Evolutionary conservation across 2,329 filamentous ascomycete species (phyloP).

Genomic region (Alternaria arborescens): DNA sequence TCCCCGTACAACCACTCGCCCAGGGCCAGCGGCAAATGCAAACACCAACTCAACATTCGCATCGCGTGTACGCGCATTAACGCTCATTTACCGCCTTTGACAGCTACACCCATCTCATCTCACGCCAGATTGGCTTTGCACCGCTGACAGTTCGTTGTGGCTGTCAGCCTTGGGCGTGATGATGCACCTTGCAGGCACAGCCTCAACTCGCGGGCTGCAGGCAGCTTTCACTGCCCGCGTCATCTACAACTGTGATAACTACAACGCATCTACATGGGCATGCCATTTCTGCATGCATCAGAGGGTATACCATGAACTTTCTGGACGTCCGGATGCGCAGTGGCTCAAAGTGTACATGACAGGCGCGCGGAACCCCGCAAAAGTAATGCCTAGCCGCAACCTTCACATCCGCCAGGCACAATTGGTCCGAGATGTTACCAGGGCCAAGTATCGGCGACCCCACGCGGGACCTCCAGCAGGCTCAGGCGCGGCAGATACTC

Average conservation of each 20-base stretch:
- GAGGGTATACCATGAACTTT: neutral
- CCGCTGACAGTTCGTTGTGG: neutral
- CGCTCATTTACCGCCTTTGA: slow-evolving; percentile 1
- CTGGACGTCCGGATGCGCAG: neutral
- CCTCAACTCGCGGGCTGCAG: neutral
- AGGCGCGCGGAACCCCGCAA: slow-evolving; percentile 4
- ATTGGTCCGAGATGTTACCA: slow-evolving; percentile 2
- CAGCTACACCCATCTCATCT: neutral
- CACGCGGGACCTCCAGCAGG: slow-evolving; percentile 11
- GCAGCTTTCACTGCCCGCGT: neutral
- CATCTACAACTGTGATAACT: neutral
- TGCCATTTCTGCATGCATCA: neutral
- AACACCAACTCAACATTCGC: neutral
- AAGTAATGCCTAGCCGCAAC: slow-evolving; percentile 3
- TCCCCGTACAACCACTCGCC: slow-evolving; percentile 3
- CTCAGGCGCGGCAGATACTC: slow-evolving; percentile 4
- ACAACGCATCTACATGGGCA: neutral
- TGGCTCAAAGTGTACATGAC: neutral
- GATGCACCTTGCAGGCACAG: neutral
- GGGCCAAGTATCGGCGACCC: slow-evolving; percentile 3
- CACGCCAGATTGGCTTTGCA: neutral
- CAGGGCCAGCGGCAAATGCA: slow-evolving; percentile 5
- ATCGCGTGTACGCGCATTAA: neutral
- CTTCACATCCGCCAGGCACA: neutral
- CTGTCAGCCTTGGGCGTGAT: neutral